A percentile compares a stretch with the other conserved stretches of the same genome.
These are phyloP conservation scores for Lophiotrema nucula DNA, from an alignment of 495 filamentous ascomycete species.

Conservation along the genomic window DNA sequence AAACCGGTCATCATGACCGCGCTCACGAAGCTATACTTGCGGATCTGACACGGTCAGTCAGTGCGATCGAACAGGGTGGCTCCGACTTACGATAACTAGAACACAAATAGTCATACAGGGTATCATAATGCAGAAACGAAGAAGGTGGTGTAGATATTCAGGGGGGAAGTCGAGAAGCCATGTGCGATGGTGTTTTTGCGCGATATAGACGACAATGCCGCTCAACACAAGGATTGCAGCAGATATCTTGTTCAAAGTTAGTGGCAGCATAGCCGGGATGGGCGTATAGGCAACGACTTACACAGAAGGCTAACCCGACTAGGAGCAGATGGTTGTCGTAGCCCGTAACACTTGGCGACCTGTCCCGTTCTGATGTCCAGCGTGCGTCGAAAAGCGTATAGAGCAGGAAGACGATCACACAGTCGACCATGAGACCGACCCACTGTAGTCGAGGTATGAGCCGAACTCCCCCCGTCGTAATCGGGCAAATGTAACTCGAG, in stretches of 20 bases:
- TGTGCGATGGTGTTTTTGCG: slow-evolving; percentile 21
- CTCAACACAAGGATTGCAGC: slow-evolving; percentile 12
- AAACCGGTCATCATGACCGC: slow-evolving; percentile 21
- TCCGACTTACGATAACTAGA: slow-evolving; percentile 32
- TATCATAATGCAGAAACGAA: slow-evolving; percentile 19
- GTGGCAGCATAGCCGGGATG: too few species aligned
- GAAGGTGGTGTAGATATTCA: slow-evolving; percentile 12
- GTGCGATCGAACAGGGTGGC: not conserved
- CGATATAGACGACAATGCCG: slow-evolving; percentile 17
- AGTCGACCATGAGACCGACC: slow-evolving; percentile 30
- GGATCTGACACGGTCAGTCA: slow-evolving; percentile 8
- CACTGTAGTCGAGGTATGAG: slow-evolving; percentile 27
- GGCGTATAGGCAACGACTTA: too few species aligned
- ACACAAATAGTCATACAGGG: slow-evolving; percentile 31
- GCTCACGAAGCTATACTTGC: slow-evolving; percentile 25
- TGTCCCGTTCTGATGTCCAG: too few species aligned
- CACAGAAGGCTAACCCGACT: too few species aligned
- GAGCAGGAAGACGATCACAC: slow-evolving; percentile 16
- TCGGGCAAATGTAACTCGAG: slow-evolving; percentile 38
- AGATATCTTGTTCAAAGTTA: slow-evolving; percentile 22
- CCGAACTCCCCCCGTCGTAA: slow-evolving; percentile 11
- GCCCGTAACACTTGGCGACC: too few species aligned
- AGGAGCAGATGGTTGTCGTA: too few species aligned
- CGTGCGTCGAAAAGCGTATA: too few species aligned
- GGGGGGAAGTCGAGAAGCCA: slow-evolving; percentile 21